A percentile compares a stretch with the other conserved stretches of the same genome.
These are phyloP conservation scores for Alternaria postmessia DNA, from an alignment of 2,329 filamentous ascomycete genomes.

Conservation along the genomic window DNA sequence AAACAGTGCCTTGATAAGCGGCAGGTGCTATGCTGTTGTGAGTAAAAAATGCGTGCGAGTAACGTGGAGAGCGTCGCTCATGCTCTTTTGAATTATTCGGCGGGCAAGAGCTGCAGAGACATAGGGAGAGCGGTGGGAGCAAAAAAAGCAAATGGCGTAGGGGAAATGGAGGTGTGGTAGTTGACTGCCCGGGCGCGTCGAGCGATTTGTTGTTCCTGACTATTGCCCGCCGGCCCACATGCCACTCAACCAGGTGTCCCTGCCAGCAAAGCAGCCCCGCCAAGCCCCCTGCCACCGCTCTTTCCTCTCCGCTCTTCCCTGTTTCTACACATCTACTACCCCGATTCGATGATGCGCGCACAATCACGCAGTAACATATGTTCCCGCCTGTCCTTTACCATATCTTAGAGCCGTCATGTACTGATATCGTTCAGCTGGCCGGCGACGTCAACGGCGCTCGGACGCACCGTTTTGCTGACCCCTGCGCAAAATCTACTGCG, in stretches of 20 bases:
- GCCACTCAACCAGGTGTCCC: slow-evolving; percentile 17
- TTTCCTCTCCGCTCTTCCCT: slow-evolving; percentile 8
- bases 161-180: slow-evolving; percentile 8
- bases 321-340: slow-evolving; percentile 2
- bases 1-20: background rate
- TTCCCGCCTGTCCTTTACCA: background rate
- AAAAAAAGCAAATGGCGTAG: slow-evolving; percentile 5
- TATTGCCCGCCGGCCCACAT: slow-evolving; percentile 11
- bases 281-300: slow-evolving; percentile 22
- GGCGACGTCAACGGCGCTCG: slow-evolving; percentile 29
- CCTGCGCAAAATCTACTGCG: slow-evolving; percentile 19
- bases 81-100: slow-evolving; percentile 22
- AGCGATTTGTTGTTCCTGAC: slow-evolving; percentile 20
- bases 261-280: slow-evolving; percentile 26
- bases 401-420: background rate
- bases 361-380: background rate
- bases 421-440: background rate
- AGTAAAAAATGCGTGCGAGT: slow-evolving; percentile 10
- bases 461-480: slow-evolving; percentile 13
- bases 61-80: slow-evolving; percentile 23
- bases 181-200: slow-evolving; percentile 5
- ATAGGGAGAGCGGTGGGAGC: slow-evolving; percentile 17
- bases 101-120: slow-evolving; percentile 7
- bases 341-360: slow-evolving; percentile 9
- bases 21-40: slow-evolving; percentile 3